Conservation (phyloP, 1,139 yeast genomes). For the Williopsis jadinii region DNA sequence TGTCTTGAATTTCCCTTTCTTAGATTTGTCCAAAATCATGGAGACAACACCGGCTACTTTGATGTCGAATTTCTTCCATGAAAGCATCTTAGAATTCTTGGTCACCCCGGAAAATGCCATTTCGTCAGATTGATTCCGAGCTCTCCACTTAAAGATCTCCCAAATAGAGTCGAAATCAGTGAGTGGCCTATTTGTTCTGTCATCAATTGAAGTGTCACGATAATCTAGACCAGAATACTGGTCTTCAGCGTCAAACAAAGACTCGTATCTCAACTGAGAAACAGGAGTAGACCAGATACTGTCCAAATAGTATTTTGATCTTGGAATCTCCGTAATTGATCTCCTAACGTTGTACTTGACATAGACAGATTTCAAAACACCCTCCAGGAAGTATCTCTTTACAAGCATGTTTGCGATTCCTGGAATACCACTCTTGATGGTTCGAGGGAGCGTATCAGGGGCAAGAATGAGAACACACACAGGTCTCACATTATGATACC, state of each 20-base stretch:
- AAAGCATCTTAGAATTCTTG: slow-evolving; percentile 42
- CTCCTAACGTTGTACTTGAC: slow-evolving; percentile 72
- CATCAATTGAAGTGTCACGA: slow-evolving; percentile 68
- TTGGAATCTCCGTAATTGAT: slow-evolving; percentile 63
- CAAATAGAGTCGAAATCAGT: slow-evolving; percentile 67
- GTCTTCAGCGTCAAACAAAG: slow-evolving; percentile 39
- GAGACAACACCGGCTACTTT: slow-evolving; percentile 68
- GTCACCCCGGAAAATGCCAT: slow-evolving; percentile 55
- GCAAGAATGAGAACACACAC: slow-evolving; percentile 80
- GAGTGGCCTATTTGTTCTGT: slow-evolving; percentile 64
- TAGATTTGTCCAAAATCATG: slow-evolving; percentile 42
- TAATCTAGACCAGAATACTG: slow-evolving; percentile 80
- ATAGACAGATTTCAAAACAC: slow-evolving; percentile 66
- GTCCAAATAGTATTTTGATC: slow-evolving; percentile 73
- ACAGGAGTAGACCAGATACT: slow-evolving; percentile 82
- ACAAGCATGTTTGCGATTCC: slow-evolving; percentile 95
- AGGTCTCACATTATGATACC: slow-evolving; percentile 68
- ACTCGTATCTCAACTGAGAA: slow-evolving; percentile 48
- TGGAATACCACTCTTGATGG: slow-evolving; percentile 73
- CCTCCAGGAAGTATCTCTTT: slow-evolving; percentile 72
- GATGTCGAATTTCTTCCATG: slow-evolving; percentile 83
- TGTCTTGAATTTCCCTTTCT: slow-evolving; percentile 46
- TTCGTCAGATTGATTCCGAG: slow-evolving; percentile 68
- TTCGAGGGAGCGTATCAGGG: slow-evolving; percentile 78
- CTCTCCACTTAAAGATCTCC: slow-evolving; percentile 75